These are phyloP conservation scores for Coleophoma crateriformis DNA, from an alignment of 2,329 filamentous ascomycete species.

Conservation along the genomic window DNA sequence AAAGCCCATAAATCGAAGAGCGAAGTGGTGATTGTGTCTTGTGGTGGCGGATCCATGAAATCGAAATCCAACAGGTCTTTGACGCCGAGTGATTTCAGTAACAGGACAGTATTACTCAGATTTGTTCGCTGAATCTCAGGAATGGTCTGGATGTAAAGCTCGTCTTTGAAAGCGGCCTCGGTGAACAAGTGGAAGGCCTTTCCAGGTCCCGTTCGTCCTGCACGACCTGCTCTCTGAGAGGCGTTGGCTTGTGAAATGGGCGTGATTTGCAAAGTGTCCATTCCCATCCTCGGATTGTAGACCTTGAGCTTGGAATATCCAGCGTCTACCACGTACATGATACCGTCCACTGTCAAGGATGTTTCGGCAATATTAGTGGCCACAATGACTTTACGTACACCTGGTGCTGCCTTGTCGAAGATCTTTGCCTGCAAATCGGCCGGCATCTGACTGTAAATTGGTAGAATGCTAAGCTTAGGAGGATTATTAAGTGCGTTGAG, in stretches of 20 bases:
- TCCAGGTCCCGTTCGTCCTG: conserved; percentile 88
- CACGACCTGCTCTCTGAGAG: conserved; percentile 86
- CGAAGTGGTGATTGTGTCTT: conserved; percentile 95
- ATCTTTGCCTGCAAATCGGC: conserved; percentile 97
- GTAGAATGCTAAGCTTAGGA: conserved; percentile 87
- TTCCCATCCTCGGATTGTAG: conserved; percentile 98
- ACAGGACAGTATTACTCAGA: conserved; percentile 86
- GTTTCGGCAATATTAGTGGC: conserved; percentile 99
- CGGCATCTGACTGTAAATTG: conserved; percentile 99
- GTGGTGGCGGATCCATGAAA: conserved; percentile 97
- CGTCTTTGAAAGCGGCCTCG: conserved; percentile 90
- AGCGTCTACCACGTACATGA: conserved; percentile 97
- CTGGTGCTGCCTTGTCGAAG: conserved; percentile 84
- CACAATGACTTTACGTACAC: conserved; percentile 94
- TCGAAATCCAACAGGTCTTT: conserved; percentile 94
- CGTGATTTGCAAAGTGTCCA: conserved; percentile 97
- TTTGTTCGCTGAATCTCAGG: conserved; percentile 98
- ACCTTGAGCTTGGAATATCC: conserved; percentile 98
- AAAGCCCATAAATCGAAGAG: conserved; percentile 97
- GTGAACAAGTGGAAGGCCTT: conserved; percentile 94
- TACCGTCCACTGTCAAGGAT: conserved; percentile 94
- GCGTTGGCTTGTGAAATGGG: conserved; percentile 96
- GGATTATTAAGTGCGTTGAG: conserved; percentile 88
- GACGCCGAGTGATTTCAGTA: conserved; percentile 91
- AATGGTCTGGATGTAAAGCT: conserved; percentile 94